These are phyloP conservation scores for Achaetomium macrosporum DNA, from an alignment of 2,329 filamentous ascomycete species.

Conservation along the genomic window DNA sequence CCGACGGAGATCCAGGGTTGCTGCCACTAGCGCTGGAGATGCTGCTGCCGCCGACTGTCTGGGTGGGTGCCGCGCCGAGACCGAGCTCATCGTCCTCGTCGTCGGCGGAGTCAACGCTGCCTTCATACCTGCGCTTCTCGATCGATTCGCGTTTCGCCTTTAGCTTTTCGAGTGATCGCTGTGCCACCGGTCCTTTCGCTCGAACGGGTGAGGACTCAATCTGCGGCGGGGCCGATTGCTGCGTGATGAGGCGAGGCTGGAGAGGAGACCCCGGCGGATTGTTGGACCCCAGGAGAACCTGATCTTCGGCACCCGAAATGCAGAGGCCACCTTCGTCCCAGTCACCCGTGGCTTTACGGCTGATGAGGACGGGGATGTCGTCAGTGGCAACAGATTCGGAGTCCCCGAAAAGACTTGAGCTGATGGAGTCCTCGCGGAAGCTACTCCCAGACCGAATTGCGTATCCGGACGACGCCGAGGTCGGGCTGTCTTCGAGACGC, in stretches of 20 bases:
- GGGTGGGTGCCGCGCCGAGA: conserved; percentile 29
- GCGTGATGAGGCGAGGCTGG: conserved; percentile 44
- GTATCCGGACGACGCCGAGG: conserved; percentile 68
- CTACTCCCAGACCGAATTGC: conserved; percentile 65
- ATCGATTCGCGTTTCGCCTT: conserved; percentile 68
- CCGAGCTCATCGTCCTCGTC: conserved; percentile 92
- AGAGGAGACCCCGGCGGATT: conserved; percentile 41
- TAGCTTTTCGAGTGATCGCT: conserved; percentile 67
- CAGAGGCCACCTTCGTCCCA: conserved; percentile 76
- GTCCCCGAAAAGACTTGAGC: conserved; percentile 82
- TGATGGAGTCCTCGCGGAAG: conserved; percentile 80
- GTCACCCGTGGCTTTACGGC: conserved; percentile 66
- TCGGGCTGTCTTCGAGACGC: conserved; percentile 74
- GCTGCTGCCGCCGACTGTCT: conserved; percentile 28
- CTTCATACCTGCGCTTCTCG: conserved; percentile 67
- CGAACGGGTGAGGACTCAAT: conserved; percentile 46
- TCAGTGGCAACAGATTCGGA: conserved; percentile 73
- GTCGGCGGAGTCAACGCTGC: conserved; percentile 77
- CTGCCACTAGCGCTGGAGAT: conserved; percentile 16
- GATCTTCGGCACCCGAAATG: conserved; percentile 59
- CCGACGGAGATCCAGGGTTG: conserved; percentile 14
- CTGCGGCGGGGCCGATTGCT: conserved; percentile 59
- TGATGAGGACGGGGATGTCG: conserved; percentile 70
- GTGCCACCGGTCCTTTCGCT: conserved; percentile 42
- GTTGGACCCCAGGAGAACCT: conserved; percentile 27